phyloP scores from a whole-genome alignment of 352 stramenopile genomes.

The Phytophthora sojae region DNA sequence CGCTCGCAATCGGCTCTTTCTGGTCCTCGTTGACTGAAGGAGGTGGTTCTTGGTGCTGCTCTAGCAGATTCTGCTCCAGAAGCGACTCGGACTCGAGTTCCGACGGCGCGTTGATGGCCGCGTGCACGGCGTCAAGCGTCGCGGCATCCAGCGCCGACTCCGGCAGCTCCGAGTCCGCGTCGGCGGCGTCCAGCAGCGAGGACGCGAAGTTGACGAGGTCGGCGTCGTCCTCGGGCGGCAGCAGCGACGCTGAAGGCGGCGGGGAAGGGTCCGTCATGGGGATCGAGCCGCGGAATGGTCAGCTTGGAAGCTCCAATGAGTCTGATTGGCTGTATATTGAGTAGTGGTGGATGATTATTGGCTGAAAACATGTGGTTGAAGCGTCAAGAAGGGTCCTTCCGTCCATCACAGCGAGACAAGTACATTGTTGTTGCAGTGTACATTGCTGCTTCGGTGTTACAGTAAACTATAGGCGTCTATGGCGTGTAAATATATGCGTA shows the following conservation, averaged over 20 bases:
- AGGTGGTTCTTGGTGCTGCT: background rate
- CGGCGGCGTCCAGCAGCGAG: conserved; percentile 48
- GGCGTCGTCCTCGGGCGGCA: conserved; percentile 30
- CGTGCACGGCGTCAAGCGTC: conserved; percentile 50
- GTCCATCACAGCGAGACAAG: background rate
- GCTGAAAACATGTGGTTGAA: background rate
- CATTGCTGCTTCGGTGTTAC: too few species aligned
- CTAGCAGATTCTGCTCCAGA: background rate
- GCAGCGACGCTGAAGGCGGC: conserved; percentile 1
- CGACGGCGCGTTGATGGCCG: conserved; percentile 34
- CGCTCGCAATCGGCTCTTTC: conserved; percentile 2
- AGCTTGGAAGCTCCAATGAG: background rate
- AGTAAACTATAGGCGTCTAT: too few species aligned
- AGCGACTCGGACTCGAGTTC: conserved; percentile 12
- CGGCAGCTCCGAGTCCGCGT: conserved; percentile 30
- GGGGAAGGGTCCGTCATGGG: conserved; percentile 33
- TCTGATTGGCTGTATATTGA: background rate
- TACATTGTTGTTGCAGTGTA: background rate
- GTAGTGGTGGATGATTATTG: background rate
- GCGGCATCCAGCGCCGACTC: conserved; percentile 39
- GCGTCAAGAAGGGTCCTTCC: conserved; percentile 11
- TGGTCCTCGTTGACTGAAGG: background rate
- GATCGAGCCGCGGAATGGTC: background rate
- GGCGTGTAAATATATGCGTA: background rate
- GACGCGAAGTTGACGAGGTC: conserved; percentile 53